Conservation (phyloP, 202 grass and related monocot genomes). For the Panicum hallii region DNA sequence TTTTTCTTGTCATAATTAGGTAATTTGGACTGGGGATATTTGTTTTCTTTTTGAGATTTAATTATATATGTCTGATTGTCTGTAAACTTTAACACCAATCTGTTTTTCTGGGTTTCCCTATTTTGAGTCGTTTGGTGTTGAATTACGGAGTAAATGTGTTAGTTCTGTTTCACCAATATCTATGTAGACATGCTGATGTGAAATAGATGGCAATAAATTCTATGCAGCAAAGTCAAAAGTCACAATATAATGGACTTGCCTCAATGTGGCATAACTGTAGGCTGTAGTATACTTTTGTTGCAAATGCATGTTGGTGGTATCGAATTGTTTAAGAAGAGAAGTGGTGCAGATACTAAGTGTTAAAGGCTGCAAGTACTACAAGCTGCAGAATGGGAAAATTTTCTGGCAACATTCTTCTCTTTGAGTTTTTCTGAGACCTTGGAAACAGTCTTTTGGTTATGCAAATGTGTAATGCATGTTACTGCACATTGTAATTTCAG, state of each 20-base stretch:
- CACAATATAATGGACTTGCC: not conserved
- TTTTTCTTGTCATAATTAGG: too few species aligned
- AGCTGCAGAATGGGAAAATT: slow-evolving; percentile 4
- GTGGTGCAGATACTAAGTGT: not conserved
- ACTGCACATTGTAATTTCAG: slow-evolving; percentile 46
- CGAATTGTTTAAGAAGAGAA: slow-evolving; percentile 12
- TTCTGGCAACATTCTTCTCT: slow-evolving; percentile 5
- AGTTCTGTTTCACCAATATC: not conserved
- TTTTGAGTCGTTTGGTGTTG: slow-evolving; percentile 15
- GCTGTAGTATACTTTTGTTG: not conserved
- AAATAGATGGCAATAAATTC: slow-evolving; percentile 7
- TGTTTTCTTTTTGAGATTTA: not conserved
- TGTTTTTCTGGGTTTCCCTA: slow-evolving; percentile 1
- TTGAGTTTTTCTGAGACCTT: slow-evolving; percentile 1
- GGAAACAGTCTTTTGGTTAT: slow-evolving; percentile 4
- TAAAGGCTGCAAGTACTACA: not conserved
- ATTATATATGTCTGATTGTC: not conserved
- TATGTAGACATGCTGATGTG: not conserved
- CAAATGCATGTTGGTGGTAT: slow-evolving; percentile 19
- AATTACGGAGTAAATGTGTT: slow-evolving; percentile 9
- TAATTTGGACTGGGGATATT: not conserved
- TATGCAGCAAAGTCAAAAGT: slow-evolving; percentile 4
- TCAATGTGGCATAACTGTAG: not conserved
- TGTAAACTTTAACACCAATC: slow-evolving; percentile 4
- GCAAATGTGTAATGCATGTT: slow-evolving; percentile 21